These are phyloP conservation scores for Medicago truncatula DNA, from an alignment of 306 rosid genomes.

Conservation along the genomic window MtrunA17r5.0-ANR NC_053045.1:46266501-46267000, in stretches of 20 bases:
- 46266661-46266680: neutral
- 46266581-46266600: too few species aligned
- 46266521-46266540: too few species aligned
- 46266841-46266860: neutral
- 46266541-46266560: too few species aligned
- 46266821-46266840: neutral
- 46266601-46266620: neutral
- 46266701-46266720: too few species aligned
- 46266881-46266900: neutral
- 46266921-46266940: neutral
- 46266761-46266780: too few species aligned
- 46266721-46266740: too few species aligned
- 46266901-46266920: neutral
- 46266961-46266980: neutral
- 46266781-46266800: neutral
- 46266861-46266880: neutral
- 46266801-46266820: neutral
- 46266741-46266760: too few species aligned
- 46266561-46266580: too few species aligned
- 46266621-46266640: neutral
- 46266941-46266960: neutral
- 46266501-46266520: too few species aligned
- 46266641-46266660: neutral
- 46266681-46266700: too few species aligned
- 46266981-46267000: neutral